Conservation (phyloP, 805 yeast genomes). For the Kuraishia floccosa region DNA sequence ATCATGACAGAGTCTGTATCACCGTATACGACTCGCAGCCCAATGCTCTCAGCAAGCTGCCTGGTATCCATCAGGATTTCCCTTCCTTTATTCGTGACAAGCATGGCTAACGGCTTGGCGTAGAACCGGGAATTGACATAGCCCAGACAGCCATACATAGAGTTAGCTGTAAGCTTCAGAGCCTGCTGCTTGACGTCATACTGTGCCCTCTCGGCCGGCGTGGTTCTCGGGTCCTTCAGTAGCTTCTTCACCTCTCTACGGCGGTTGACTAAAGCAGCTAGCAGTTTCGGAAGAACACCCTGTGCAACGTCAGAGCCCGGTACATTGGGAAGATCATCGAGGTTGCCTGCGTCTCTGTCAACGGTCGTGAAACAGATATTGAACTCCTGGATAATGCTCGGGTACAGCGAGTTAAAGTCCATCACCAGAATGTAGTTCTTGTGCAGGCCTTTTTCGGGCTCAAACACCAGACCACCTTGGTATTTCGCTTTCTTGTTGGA, state of each 20-base stretch:
- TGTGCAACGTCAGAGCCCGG: slow-evolving; percentile 48
- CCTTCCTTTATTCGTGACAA: slow-evolving; percentile 91
- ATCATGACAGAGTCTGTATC: slow-evolving; percentile 99
- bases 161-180: slow-evolving; percentile 90
- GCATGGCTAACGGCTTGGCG: slow-evolving; percentile 92
- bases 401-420: slow-evolving; percentile 97
- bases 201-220: slow-evolving; percentile 59
- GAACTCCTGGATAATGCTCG: slow-evolving; percentile 93
- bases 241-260: slow-evolving; percentile 88
- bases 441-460: slow-evolving; percentile 91
- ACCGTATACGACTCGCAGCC: slow-evolving; percentile 86
- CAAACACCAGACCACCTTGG: slow-evolving; percentile 93
- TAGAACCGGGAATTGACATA: slow-evolving; percentile 85
- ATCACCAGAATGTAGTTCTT: slow-evolving; percentile 82
- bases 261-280: slow-evolving; percentile 76
- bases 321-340: slow-evolving; percentile 55
- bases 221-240: slow-evolving; percentile 62
- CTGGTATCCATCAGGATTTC: slow-evolving; percentile 90
- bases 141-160: slow-evolving; percentile 99
- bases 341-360: slow-evolving; percentile 43
- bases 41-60: slow-evolving; percentile 79
- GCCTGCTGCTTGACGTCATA: slow-evolving; percentile 96
- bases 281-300: slow-evolving; percentile 81
- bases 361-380: slow-evolving; percentile 97
- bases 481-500: slow-evolving; percentile 60